These are phyloP conservation scores for Arabis alpina DNA, from an alignment of 345 rosid species.

Conservation along the genomic window DNA sequence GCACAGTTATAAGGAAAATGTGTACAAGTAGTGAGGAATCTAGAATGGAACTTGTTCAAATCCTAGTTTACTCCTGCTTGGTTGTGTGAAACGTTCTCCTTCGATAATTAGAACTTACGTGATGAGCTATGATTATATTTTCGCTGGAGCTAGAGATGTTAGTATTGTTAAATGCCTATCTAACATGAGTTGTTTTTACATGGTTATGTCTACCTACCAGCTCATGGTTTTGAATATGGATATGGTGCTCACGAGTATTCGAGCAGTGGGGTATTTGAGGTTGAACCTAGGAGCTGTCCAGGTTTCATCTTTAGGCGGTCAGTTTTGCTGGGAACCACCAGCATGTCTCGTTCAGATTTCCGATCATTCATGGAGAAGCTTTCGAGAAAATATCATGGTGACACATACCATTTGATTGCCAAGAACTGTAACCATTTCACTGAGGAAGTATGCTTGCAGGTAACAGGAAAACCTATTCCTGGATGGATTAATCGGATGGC, in stretches of 20 bases:
- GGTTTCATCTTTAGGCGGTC: constrained; percentile 93
- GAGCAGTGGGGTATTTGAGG: constrained; percentile 92
- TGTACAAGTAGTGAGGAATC: not conserved
- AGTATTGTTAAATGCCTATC: not conserved
- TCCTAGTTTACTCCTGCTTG: not conserved
- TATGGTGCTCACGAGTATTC: constrained; percentile 92
- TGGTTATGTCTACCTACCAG: constrained; percentile 42
- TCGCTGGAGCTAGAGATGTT: not conserved
- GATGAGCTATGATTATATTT: not conserved
- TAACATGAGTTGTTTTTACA: constrained; percentile 16
- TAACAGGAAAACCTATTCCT: constrained; percentile 88
- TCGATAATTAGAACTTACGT: not conserved
- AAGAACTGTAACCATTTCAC: constrained; percentile 98
- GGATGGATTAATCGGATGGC: constrained; percentile 98
- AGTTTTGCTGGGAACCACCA: constrained; percentile 67
- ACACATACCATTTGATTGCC: constrained; percentile 88
- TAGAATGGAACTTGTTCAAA: not conserved
- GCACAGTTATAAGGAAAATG: not conserved
- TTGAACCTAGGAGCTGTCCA: constrained; percentile 94
- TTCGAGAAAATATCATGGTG: constrained; percentile 80
- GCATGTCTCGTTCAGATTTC: constrained; percentile 75
- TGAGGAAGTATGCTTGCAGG: constrained; percentile 71
- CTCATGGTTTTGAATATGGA: constrained; percentile 83
- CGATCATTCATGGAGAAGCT: constrained; percentile 79
- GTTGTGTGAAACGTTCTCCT: not conserved